Conservation (phyloP, 176 grass and related monocot species). For the Oropetium thomaeum region DNA sequence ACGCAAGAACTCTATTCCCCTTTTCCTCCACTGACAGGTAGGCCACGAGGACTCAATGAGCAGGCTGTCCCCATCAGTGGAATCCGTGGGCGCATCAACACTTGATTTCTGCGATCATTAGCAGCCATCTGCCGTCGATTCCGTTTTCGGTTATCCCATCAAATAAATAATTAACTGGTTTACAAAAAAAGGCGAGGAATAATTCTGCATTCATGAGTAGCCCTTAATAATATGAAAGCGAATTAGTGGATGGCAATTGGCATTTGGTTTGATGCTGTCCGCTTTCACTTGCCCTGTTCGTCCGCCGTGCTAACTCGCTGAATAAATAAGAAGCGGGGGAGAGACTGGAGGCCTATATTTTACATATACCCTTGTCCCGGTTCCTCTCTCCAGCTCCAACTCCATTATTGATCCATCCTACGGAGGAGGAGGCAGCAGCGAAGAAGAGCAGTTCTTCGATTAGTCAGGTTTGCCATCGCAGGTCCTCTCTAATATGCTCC, state of each 20-base stretch:
- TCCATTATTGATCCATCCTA: conserved; percentile 44
- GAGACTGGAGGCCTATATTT: conserved; percentile 26
- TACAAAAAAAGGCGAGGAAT: conserved; percentile 17
- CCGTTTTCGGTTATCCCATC: too few species aligned
- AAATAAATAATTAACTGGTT: too few species aligned
- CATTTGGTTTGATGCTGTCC: conserved; percentile 33
- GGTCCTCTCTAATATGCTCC: not conserved
- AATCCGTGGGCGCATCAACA: conserved; percentile 16
- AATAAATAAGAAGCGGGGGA: conserved; percentile 39
- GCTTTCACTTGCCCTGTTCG: conserved; percentile 13
- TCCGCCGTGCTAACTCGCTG: conserved; percentile 13
- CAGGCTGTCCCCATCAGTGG: conserved; percentile 1
- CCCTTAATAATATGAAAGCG: conserved; percentile 1
- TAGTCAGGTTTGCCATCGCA: not conserved
- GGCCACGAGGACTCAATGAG: conserved; percentile 32
- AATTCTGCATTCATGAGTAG: conserved; percentile 21
- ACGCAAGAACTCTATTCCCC: conserved; percentile 32
- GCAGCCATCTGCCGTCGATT: not conserved
- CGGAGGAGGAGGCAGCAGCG: not conserved
- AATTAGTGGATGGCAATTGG: conserved; percentile 33
- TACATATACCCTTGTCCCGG: conserved; percentile 35
- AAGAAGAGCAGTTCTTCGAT: not conserved
- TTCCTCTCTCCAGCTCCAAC: conserved; percentile 7
- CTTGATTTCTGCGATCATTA: not conserved
- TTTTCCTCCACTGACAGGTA: conserved; percentile 6